phyloP scores from a whole-genome alignment of 495 filamentous ascomycete species.

The Penicillium cinerascens region DNA sequence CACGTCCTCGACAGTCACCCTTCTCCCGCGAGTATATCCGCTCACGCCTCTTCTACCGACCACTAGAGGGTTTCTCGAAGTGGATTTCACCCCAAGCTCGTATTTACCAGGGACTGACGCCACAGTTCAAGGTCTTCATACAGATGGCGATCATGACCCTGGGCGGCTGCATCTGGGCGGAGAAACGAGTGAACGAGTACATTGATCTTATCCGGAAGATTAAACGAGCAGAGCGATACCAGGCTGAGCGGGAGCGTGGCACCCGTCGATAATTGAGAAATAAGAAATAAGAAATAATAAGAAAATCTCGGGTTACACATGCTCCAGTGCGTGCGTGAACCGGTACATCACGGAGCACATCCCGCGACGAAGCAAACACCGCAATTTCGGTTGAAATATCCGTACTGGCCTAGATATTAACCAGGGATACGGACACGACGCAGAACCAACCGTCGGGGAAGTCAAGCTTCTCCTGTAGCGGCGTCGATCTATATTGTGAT shows the following conservation, averaged over 20 bases:
- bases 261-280: slow-evolving; percentile 12
- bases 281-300: background rate
- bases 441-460: background rate
- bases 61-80: slow-evolving; percentile 42
- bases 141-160: slow-evolving; percentile 87
- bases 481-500: slow-evolving; percentile 24
- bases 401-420: too few relatives aligned
- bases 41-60: slow-evolving; percentile 40
- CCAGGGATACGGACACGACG: background rate
- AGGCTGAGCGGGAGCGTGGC: slow-evolving; percentile 52
- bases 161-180: slow-evolving; percentile 80
- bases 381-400: too few relatives aligned
- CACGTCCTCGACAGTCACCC: slow-evolving; percentile 25
- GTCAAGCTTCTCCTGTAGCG: slow-evolving; percentile 9
- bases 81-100: slow-evolving; percentile 54
- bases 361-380: background rate
- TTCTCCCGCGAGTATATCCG: slow-evolving; percentile 38
- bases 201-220: slow-evolving; percentile 47
- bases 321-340: background rate
- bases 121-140: slow-evolving; percentile 90
- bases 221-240: slow-evolving; percentile 60
- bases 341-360: background rate
- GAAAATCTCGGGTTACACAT: background rate
- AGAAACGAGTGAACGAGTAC: slow-evolving; percentile 68
- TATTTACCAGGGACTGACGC: slow-evolving; percentile 75